Evolutionary conservation across 2,329 filamentous ascomycete species (phyloP).

Genomic region (Zymoseptoria passerinii): DNA sequence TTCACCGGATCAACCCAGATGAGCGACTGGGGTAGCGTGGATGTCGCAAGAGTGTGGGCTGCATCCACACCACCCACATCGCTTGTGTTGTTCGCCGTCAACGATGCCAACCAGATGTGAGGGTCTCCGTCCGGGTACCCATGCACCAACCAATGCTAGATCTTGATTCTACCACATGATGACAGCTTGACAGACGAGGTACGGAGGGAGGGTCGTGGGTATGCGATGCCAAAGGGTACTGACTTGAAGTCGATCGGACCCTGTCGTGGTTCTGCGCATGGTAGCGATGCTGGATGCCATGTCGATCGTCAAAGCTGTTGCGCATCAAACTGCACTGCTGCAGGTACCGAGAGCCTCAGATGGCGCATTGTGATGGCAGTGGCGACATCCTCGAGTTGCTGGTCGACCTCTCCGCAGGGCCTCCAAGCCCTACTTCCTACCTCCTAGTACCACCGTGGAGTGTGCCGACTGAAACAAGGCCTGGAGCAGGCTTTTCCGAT

Average conservation of each 20-base stretch:
- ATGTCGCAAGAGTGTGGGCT: background rate
- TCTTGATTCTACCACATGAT: background rate
- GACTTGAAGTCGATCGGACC: background rate
- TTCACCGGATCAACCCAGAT: background rate
- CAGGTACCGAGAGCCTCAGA: background rate
- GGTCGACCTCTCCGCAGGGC: background rate
- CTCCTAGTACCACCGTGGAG: background rate
- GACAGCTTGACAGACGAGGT: background rate
- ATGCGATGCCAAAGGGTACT: background rate
- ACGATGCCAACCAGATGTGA: background rate
- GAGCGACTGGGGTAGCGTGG: background rate
- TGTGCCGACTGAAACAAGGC: background rate
- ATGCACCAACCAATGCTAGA: background rate
- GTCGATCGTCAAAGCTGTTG: background rate
- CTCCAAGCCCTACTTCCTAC: background rate
- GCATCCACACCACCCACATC: too few relatives aligned
- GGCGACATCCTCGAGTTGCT: background rate
- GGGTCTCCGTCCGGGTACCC: background rate
- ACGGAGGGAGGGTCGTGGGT: background rate
- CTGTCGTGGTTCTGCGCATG: background rate
- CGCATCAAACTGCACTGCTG: background rate
- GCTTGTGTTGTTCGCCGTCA: background rate
- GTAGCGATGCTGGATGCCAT: background rate
- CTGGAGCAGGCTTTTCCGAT: background rate
- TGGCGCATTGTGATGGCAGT: background rate